Conservation (phyloP, 192 early-diverging fungal species). For the Coemansia reversa region DNA sequence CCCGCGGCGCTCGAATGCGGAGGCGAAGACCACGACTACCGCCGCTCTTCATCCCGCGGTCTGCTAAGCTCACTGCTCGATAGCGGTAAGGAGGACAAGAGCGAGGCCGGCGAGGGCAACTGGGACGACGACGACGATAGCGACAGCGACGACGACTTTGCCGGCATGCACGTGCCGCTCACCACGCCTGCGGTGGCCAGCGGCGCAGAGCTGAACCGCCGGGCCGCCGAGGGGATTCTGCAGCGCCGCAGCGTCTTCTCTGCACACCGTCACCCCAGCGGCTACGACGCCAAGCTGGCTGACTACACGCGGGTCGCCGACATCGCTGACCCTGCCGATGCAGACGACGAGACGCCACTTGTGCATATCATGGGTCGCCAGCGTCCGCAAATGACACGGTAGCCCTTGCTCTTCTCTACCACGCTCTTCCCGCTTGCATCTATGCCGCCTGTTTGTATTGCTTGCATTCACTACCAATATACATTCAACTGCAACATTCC, state of each 20-base stretch:
- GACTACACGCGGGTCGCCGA: constrained; percentile 25
- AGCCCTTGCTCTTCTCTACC: neutral
- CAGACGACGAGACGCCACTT: constrained; percentile 47
- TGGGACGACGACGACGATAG: constrained; percentile 42
- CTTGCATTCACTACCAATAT: neutral
- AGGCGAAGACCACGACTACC: constrained; percentile 13
- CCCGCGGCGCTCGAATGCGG: constrained; percentile 46
- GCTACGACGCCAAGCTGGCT: constrained; percentile 22
- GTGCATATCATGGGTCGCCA: constrained; percentile 25
- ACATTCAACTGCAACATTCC: neutral
- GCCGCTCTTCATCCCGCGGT: neutral
- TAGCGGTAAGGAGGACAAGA: constrained; percentile 49
- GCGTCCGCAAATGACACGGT: constrained; percentile 9
- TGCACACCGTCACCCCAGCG: constrained; percentile 8
- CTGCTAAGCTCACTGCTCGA: constrained; percentile 24
- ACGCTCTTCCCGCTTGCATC: neutral
- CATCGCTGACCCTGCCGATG: constrained; percentile 17
- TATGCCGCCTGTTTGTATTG: neutral
- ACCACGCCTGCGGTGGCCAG: constrained; percentile 18
- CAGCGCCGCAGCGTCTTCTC: constrained; percentile 48
- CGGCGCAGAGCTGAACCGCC: constrained; percentile 16
- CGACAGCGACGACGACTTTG: constrained; percentile 50
- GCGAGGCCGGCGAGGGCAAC: constrained; percentile 39
- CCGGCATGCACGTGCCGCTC: constrained; percentile 17
- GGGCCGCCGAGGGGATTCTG: constrained; percentile 7